phyloP scores from a whole-genome alignment of 495 filamentous ascomycete species.

The Alectoria sarmentosa region DNA sequence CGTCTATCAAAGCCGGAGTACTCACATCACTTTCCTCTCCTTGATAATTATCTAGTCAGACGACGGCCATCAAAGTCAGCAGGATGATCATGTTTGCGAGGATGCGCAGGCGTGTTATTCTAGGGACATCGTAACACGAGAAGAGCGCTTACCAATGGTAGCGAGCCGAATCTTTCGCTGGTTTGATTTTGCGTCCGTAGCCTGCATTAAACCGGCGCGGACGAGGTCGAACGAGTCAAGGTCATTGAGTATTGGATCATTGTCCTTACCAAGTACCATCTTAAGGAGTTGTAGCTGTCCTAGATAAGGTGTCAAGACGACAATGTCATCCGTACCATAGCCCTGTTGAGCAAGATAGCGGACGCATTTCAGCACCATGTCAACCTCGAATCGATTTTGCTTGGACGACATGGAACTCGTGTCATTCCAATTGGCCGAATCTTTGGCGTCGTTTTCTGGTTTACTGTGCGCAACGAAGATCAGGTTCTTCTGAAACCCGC shows the following conservation, averaged over 20 bases:
- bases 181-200: conserved; percentile 42
- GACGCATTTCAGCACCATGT: conserved; percentile 61
- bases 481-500: conserved; percentile 54
- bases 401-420: conserved; percentile 43
- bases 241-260: conserved; percentile 60
- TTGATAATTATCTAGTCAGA: conserved; percentile 64
- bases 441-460: conserved; percentile 39
- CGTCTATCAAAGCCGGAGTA: too few relatives aligned
- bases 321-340: conserved; percentile 58
- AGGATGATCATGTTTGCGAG: too few relatives aligned
- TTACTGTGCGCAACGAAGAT: conserved; percentile 60
- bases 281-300: conserved; percentile 59
- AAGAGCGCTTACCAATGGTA: conserved; percentile 49
- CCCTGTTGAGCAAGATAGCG: conserved; percentile 71
- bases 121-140: too few relatives aligned
- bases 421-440: conserved; percentile 47
- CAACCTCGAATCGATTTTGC: conserved; percentile 59
- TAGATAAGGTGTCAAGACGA: conserved; percentile 68
- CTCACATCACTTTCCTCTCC: conserved; percentile 62
- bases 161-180: conserved; percentile 53
- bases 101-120: too few relatives aligned
- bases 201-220: conserved; percentile 54
- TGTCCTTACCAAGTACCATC: conserved; percentile 46
- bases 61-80: neutral
- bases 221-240: conserved; percentile 62